Conservation (phyloP, 306 rosid species). For the Rosa chinensis region DNA sequence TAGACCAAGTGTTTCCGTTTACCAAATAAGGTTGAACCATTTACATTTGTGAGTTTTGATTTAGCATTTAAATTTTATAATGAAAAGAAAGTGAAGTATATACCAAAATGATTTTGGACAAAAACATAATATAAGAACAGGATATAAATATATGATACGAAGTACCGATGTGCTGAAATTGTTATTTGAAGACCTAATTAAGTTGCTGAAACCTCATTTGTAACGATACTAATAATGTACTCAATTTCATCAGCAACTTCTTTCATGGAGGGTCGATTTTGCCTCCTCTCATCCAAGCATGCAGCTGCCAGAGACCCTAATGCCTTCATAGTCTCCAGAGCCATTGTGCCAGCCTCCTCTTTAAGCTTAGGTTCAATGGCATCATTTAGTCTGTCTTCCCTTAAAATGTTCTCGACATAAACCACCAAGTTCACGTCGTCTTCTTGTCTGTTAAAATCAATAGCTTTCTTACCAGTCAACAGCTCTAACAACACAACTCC, state of each 20-base stretch:
- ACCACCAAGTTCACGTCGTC: conserved; percentile 59
- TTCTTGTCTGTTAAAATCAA: conserved; percentile 57
- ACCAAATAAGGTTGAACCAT: neutral
- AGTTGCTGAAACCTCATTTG: conserved; percentile 15
- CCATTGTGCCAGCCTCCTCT: conserved; percentile 39
- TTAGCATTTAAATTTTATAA: neutral
- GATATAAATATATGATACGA: neutral
- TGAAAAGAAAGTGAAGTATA: neutral
- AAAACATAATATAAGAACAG: neutral
- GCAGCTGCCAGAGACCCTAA: conserved; percentile 46
- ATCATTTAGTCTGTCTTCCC: conserved; percentile 45
- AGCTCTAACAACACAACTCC: conserved; percentile 41
- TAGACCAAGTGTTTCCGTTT: neutral
- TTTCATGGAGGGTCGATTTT: conserved; percentile 62
- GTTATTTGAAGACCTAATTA: neutral
- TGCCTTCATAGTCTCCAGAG: conserved; percentile 47
- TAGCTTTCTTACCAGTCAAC: conserved; percentile 44
- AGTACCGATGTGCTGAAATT: neutral
- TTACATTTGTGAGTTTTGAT: neutral
- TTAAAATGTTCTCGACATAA: conserved; percentile 40
- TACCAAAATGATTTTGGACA: neutral
- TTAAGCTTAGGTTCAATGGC: conserved; percentile 41
- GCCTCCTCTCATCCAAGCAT: conserved; percentile 53
- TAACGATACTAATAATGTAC: conserved; percentile 33
- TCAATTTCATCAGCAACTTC: conserved; percentile 56